Base-by-base conservation (phyloP, 768 basidiomycete genomes). In the Mycena venus region DNA sequence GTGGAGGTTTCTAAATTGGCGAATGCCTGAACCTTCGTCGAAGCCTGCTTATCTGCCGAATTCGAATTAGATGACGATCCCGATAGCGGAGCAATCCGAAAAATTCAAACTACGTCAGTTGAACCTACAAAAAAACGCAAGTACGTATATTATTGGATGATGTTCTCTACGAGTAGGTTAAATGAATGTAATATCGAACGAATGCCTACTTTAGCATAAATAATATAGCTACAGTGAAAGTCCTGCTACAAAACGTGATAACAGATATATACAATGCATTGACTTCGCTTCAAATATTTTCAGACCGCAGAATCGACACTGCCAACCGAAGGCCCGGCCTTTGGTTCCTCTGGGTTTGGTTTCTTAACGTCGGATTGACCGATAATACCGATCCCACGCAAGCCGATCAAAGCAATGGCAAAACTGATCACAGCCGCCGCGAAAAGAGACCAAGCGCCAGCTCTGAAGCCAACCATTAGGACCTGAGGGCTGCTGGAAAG, bases 321-420 rank as follows among this genome's bases (percentile, higher is more conserved):
- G 7, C 47, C 47, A n/a, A 23, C 21, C 21, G 47, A 49, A n/a
- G n/a, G 47, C 47, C 23, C 47, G 8, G 47, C 9, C 49, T 51
- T 51, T 12, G 49, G 49, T 51, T 51, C 42, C 12, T 15, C 49
- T 5, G 23, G 49, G 9, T 25, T 25, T 25, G 49, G 49, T 12
- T 51, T 25, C 49, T n/a, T 51, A 25, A 4, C 25, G 11, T 47
- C 47, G 14, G 49, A 4, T 27, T 62, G 67, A 14, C 75, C 72
- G 10, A 76, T 67, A 19, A 70, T 66, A 5, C 75, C 75, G n/a
- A 76, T 76, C 21, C 72, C 75, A 0, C 73, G 36, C 62, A 76
- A 56, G 9, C 72, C 67, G n/a, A 73, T 17, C 25, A 74, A 27
- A 3, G 61, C 68, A 58, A 76, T 70, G 27, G 42, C 38, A 42